These are phyloP conservation scores for Emergomyces pasteurianus DNA, from an alignment of 2,329 filamentous ascomycete genomes.

Conservation along the genomic window DNA sequence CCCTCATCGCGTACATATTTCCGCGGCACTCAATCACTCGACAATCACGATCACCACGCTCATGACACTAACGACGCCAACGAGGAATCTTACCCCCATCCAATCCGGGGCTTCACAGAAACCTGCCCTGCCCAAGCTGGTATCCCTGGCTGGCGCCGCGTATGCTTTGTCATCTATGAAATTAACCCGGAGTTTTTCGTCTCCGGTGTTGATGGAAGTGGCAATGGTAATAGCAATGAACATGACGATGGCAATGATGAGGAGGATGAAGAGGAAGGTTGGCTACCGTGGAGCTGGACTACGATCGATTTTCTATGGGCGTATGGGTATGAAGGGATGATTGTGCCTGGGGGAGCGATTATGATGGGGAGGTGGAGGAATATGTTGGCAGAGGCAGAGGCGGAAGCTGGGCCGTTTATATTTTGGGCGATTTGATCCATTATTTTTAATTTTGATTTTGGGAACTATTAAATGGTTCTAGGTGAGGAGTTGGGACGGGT, in stretches of 20 bases:
- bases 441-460: background rate
- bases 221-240: slow-evolving; percentile 4
- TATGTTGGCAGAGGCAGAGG: slow-evolving; percentile 5
- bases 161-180: slow-evolving; percentile 27
- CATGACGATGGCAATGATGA: slow-evolving; percentile 1
- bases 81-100: background rate
- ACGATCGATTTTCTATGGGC: slow-evolving; percentile 21
- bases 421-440: background rate
- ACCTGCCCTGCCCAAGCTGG: slow-evolving; percentile 17
- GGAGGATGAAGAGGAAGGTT: slow-evolving; percentile 7
- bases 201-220: slow-evolving; percentile 9
- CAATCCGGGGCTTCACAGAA: slow-evolving; percentile 26
- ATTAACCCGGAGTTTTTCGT: slow-evolving; percentile 12
- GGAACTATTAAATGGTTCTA: background rate
- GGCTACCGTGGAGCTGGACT: slow-evolving; percentile 9
- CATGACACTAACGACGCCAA: slow-evolving; percentile 3
- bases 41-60: background rate
- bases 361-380: slow-evolving; percentile 39
- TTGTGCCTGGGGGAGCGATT: slow-evolving; percentile 36
- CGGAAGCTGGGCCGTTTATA: slow-evolving; percentile 7
- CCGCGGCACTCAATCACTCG: slow-evolving; percentile 14
- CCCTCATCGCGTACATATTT: slow-evolving; percentile 14
- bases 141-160: slow-evolving; percentile 25
- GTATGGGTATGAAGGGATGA: slow-evolving; percentile 37
- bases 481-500: slow-evolving; percentile 8